A percentile compares a stretch with the other conserved stretches of the same genome.
These are phyloP conservation scores for Globisporangium sylvaticum DNA, from an alignment of 352 stramenopile genomes.

Conservation along the genomic window DNA sequence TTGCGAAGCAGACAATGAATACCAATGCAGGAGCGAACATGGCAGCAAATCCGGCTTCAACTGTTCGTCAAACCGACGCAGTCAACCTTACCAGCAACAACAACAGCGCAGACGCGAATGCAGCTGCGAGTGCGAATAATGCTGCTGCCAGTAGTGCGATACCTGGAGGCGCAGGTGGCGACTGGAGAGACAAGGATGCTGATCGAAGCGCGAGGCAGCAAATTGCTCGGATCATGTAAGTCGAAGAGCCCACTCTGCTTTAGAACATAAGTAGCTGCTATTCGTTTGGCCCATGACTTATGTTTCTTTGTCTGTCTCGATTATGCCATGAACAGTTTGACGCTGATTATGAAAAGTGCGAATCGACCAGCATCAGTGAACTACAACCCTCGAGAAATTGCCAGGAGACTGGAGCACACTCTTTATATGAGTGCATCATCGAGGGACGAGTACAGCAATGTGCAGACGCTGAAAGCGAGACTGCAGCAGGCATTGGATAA, in stretches of 20 bases:
- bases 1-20: constrained; percentile 15
- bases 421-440: constrained; percentile 84
- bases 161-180: constrained; percentile 25
- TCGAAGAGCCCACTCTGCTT: constrained; percentile 5
- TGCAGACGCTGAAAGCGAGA: constrained; percentile 79
- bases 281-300: not conserved
- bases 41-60: constrained; percentile 2
- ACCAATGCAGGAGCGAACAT: constrained; percentile 3
- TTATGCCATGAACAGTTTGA: constrained; percentile 46
- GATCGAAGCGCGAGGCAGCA: constrained; percentile 77
- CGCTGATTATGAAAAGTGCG: constrained; percentile 87
- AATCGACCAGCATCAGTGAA: constrained; percentile 85
- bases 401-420: constrained; percentile 76
- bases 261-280: not conserved
- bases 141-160: constrained; percentile 8
- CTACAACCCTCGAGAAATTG: constrained; percentile 87
- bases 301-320: not conserved
- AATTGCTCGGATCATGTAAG: constrained; percentile 87
- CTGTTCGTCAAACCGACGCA: constrained; percentile 9
- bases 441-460: constrained; percentile 85
- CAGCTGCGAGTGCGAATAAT: constrained; percentile 10
- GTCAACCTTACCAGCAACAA: constrained; percentile 13
- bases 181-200: constrained; percentile 86
- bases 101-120: constrained; percentile 10
- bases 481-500: constrained; percentile 86